phyloP scores from a whole-genome alignment of 345 rosid species.

The Litchi chinensis region DNA sequence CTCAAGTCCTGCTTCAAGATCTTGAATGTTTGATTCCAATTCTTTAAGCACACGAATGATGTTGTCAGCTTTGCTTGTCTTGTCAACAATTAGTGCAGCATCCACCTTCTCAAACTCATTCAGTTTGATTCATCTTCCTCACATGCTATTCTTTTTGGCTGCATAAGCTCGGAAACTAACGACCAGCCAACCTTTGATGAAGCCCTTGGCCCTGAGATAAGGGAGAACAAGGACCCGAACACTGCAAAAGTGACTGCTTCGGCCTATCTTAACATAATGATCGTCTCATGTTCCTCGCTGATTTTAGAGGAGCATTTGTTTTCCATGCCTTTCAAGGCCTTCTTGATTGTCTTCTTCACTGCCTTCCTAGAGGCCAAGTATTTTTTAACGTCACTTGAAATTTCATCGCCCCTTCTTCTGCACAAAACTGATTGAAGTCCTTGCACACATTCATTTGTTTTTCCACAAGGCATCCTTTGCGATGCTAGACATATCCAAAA shows the following conservation, averaged over 20 bases:
- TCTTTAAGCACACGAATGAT: constrained; percentile 25
- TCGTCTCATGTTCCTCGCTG: constrained; percentile 10
- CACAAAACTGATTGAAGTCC: constrained; percentile 36
- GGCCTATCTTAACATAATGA: constrained; percentile 33
- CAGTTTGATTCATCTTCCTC: constrained; percentile 16
- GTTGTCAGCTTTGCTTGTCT: constrained; percentile 15
- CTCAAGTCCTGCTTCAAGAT: constrained; percentile 51
- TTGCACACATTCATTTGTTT: constrained; percentile 26
- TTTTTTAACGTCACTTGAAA: constrained; percentile 29
- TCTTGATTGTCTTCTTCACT: constrained; percentile 45
- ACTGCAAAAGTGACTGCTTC: constrained; percentile 29
- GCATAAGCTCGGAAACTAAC: constrained; percentile 38
- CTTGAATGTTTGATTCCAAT: constrained; percentile 45
- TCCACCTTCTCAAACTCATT: constrained; percentile 42
- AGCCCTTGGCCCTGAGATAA: constrained; percentile 38
- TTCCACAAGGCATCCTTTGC: constrained; percentile 38
- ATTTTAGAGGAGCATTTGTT: constrained; percentile 18
- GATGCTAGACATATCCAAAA: constrained; percentile 32
- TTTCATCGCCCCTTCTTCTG: constrained; percentile 30
- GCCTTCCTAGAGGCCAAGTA: constrained; percentile 44
- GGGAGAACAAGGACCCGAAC: constrained; percentile 40
- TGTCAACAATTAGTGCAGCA: constrained; percentile 5
- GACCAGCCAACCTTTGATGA: constrained; percentile 36
- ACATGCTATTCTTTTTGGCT: constrained; percentile 24
- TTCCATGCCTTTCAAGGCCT: constrained; percentile 33